phyloP scores from a whole-genome alignment of 1,284 basidiomycete genomes.

The Porogramme epimiltina region DNA sequence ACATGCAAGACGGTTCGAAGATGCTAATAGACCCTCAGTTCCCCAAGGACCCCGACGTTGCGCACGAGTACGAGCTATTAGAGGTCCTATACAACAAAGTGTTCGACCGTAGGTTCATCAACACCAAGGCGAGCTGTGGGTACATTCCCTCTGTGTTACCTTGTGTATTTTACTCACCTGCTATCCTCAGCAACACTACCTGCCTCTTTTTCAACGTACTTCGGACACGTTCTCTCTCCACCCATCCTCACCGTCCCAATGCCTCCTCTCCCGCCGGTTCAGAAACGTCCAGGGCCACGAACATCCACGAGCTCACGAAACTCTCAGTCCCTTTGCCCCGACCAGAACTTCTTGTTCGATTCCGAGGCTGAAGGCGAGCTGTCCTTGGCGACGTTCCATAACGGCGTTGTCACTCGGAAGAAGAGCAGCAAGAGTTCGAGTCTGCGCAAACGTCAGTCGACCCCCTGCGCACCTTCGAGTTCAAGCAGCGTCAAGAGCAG shows the following conservation, averaged over 20 bases:
- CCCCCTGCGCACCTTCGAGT: not conserved
- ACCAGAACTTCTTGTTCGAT: conserved; percentile 5
- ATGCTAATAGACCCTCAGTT: not conserved
- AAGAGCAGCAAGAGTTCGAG: not conserved
- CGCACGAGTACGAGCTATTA: conserved; percentile 35
- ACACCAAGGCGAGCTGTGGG: conserved; percentile 33
- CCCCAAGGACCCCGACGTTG: conserved; percentile 4
- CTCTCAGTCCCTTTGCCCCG: conserved; percentile 10
- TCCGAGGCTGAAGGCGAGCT: conserved; percentile 7
- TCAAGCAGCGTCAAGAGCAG: not conserved
- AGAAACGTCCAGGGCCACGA: conserved; percentile 35
- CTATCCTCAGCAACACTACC: conserved; percentile 57
- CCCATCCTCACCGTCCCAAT: conserved; percentile 66
- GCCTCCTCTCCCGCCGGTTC: conserved; percentile 64
- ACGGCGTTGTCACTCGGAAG: conserved; percentile 3
- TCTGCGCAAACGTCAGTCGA: conserved; percentile 1
- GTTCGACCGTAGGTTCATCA: conserved; percentile 36
- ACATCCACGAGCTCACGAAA: conserved; percentile 3
- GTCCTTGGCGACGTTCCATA: conserved; percentile 9
- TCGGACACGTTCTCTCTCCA: conserved; percentile 60
- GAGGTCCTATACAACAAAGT: conserved; percentile 34
- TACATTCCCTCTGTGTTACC: not conserved
- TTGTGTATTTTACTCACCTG: not conserved
- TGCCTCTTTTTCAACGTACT: conserved; percentile 68
- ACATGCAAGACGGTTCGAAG: conserved; percentile 24